Evolutionary conservation across 805 yeast species (phyloP).

Genomic region (Lipomyces yamadae): DNA sequence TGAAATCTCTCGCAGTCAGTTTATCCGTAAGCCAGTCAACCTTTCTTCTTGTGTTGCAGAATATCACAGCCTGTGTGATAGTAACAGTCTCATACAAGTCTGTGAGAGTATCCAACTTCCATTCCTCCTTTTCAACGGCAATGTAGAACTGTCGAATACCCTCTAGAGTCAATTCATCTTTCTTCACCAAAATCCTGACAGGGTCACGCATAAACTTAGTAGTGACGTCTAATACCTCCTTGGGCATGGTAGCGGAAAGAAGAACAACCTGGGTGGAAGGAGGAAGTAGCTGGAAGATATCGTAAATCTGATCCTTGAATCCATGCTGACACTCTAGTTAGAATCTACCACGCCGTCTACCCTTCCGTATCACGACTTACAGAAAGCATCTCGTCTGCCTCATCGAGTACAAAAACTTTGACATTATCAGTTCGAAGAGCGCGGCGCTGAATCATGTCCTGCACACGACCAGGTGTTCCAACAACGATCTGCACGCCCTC

Average conservation of each 20-base stretch:
- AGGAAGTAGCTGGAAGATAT: constrained; percentile 84
- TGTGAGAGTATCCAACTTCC: constrained; percentile 92
- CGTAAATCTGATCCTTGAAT: constrained; percentile 93
- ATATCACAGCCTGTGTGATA: constrained; percentile 96
- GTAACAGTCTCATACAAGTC: constrained; percentile 94
- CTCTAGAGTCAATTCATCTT: constrained; percentile 90
- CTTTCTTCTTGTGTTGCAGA: constrained; percentile 95
- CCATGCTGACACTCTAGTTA: constrained; percentile 56
- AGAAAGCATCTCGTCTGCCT: constrained; percentile 93
- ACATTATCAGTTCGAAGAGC: constrained; percentile 71
- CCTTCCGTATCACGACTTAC: constrained; percentile 2
- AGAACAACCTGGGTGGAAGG: constrained; percentile 88
- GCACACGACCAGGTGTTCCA: constrained; percentile 97
- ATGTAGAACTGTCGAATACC: constrained; percentile 93
- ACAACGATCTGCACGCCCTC: constrained; percentile 90
- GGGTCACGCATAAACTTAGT: constrained; percentile 92
- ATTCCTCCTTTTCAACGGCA: constrained; percentile 88
- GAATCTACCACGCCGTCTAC: background rate
- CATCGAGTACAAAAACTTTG: constrained; percentile 90
- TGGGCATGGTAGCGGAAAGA: constrained; percentile 92
- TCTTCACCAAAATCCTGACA: constrained; percentile 88
- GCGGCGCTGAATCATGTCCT: constrained; percentile 87
- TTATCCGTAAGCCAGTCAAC: constrained; percentile 88
- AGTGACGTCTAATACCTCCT: constrained; percentile 89
- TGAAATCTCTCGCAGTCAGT: constrained; percentile 79